Conservation (phyloP, 169 alveolate genomes). For the Eimeria maxima region DNA sequence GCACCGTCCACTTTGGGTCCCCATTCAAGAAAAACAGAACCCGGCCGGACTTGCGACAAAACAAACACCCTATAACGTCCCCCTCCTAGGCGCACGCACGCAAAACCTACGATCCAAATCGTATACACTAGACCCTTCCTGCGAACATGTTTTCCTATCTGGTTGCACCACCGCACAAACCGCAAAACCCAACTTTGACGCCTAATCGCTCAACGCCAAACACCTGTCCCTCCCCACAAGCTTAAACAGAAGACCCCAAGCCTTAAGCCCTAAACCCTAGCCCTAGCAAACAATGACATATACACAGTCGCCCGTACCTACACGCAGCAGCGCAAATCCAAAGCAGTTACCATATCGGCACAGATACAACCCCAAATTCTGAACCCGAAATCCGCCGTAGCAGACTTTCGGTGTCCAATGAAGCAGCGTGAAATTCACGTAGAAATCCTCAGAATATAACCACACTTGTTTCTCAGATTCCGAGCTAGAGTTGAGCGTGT, state of each 20-base stretch:
- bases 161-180: too few species aligned
- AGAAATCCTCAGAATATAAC: neutral
- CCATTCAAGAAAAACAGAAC: conserved; percentile 66
- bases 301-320: too few species aligned
- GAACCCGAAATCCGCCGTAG: neutral
- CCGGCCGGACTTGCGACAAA: conserved; percentile 57
- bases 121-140: neutral
- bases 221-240: neutral
- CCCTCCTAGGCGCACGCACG: conserved; percentile 38
- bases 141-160: too few species aligned
- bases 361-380: neutral
- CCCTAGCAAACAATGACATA: neutral
- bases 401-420: neutral
- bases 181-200: too few species aligned
- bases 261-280: neutral
- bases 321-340: too few species aligned
- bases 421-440: neutral
- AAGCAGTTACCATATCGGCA: too few species aligned
- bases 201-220: too few species aligned
- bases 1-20: conserved; percentile 41
- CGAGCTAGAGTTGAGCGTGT: neutral
- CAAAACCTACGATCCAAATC: neutral
- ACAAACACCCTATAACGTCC: conserved; percentile 72
- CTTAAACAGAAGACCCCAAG: neutral
- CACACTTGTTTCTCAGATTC: too few species aligned